Base-by-base conservation (phyloP, 2,329 filamentous ascomycete species). In the Drechslerella dactyloides region DNA sequence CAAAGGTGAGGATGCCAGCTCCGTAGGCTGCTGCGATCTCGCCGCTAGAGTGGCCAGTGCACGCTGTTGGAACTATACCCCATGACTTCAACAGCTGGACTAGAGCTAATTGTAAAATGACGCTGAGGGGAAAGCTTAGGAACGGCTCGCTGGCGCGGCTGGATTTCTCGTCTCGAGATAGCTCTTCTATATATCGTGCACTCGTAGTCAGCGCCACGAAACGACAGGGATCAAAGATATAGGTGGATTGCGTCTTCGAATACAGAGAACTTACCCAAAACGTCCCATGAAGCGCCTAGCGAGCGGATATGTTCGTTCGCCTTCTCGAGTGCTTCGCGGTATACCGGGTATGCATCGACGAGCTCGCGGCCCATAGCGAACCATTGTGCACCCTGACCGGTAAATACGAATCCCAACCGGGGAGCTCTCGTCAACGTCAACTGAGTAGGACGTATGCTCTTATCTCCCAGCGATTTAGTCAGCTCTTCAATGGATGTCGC, bases 81-180 rank as follows among this genome's bases (percentile, higher is more conserved):
- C 77, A 76, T 0, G 74, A 65, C 0, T 37, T 30, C 1, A 84
- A 77, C 0, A 81, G 73, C 13, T 82, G 78, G 0, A 82, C 77
- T 0, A 84, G 74, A 0, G 78, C 33, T 83, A 86, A 78, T 73
- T 86, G 85, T 0, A 87, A 42, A 0, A 84, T 83, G 0, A 84
- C 85, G 57, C 82, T 33, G 27, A 33, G 27, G 85, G 1, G 85
- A 75, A 0, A 84, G 82, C 73, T 86, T 84, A 0, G 82, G 80
- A 21, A 84, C 72, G 1, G 79, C 78, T 0, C 82, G 80, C 19
- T 79, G n/a, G n/a, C 40, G 5, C n/a, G 15, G 3, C 3, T 24
- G 4, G 27, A n/a, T 33, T 53, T 53, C 21, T 53, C 15, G 40
- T 21, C 19, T 13, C 15, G 3, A 5, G 40, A 46, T 15, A 21